These are phyloP conservation scores for Caulochytrium protostelioides DNA, from an alignment of 371 early-diverging fungal genomes.

Conservation along the genomic window DNA sequence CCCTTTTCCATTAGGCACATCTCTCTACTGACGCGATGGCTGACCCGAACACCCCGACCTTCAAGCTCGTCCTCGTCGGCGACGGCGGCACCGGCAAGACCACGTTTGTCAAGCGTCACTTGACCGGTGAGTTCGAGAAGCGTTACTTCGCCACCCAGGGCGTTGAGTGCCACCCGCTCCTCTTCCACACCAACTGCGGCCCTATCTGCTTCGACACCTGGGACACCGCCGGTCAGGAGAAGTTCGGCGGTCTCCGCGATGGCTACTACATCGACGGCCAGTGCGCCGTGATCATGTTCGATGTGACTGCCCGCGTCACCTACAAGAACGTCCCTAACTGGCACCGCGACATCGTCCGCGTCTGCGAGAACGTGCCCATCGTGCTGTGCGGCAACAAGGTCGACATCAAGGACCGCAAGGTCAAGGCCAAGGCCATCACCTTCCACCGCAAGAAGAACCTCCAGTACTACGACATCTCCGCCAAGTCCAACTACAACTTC, in stretches of 20 bases:
- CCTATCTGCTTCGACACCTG: conserved; percentile 95
- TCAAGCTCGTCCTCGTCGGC: conserved; percentile 83
- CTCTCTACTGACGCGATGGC: too few relatives aligned
- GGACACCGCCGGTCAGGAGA: conserved; percentile 99
- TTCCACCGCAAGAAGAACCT: conserved; percentile 99
- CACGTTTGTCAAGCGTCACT: conserved; percentile 98
- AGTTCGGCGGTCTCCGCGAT: conserved; percentile 99
- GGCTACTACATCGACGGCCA: conserved; percentile 99
- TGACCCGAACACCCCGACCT: conserved; percentile 34
- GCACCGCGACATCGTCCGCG: conserved; percentile 97
- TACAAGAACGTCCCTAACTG: conserved; percentile 99
- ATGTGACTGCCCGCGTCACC: conserved; percentile 98
- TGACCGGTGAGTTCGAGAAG: conserved; percentile 99
- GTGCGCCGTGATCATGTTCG: conserved; percentile 99
- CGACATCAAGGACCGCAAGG: conserved; percentile 99
- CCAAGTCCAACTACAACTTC: conserved; percentile 99
- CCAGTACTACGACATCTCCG: conserved; percentile 99
- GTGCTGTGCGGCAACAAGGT: conserved; percentile 99
- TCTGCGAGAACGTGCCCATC: conserved; percentile 98
- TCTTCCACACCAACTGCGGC: conserved; percentile 95
- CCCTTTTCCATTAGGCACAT: too few relatives aligned
- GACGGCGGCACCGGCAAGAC: conserved; percentile 99
- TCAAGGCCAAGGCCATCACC: conserved; percentile 97
- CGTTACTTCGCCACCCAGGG: conserved; percentile 99
- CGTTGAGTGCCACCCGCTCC: conserved; percentile 95